These are phyloP conservation scores for Xerophyta viscosa DNA, from an alignment of 106 monocot species.

Conservation along the genomic window DNA sequence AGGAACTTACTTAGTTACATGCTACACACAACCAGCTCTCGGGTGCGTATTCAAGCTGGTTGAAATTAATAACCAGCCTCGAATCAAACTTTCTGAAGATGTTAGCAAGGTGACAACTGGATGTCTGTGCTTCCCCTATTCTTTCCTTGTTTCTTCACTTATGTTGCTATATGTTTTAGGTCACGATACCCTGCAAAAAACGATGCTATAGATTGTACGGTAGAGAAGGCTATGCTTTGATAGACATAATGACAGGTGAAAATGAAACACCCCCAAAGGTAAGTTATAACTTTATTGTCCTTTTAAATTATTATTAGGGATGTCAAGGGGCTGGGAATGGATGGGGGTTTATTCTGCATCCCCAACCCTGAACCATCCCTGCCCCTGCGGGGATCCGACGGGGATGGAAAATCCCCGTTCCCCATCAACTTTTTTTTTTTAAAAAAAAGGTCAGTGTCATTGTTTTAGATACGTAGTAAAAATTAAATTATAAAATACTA, in stretches of 20 bases:
- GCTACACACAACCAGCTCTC: slow-evolving; percentile 94
- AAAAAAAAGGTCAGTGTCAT: too few relatives aligned
- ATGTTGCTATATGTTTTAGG: slow-evolving; percentile 34
- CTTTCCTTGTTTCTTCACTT: neutral
- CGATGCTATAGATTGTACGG: slow-evolving; percentile 82
- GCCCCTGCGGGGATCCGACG: too few relatives aligned
- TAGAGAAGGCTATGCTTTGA: slow-evolving; percentile 87
- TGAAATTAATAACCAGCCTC: slow-evolving; percentile 90
- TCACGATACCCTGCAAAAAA: slow-evolving; percentile 98
- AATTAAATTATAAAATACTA: too few relatives aligned
- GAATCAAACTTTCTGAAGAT: slow-evolving; percentile 99
- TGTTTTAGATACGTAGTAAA: too few relatives aligned
- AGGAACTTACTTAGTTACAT: slow-evolving; percentile 96
- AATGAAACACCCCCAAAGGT: slow-evolving; percentile 90
- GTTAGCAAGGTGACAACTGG: slow-evolving; percentile 71
- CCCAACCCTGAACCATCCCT: too few relatives aligned
- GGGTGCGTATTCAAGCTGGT: slow-evolving; percentile 99
- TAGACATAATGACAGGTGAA: slow-evolving; percentile 88
- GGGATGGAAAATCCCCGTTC: too few relatives aligned
- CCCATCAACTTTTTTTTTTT: too few relatives aligned
- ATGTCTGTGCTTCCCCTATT: neutral
- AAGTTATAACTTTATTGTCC: slow-evolving; percentile 7
- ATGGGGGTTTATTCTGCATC: too few relatives aligned
- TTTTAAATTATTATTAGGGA: too few relatives aligned
- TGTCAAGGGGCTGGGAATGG: too few relatives aligned